Evolutionary conservation across 148 eudicot species (phyloP).

Genomic region (Cornus florida): DNA sequence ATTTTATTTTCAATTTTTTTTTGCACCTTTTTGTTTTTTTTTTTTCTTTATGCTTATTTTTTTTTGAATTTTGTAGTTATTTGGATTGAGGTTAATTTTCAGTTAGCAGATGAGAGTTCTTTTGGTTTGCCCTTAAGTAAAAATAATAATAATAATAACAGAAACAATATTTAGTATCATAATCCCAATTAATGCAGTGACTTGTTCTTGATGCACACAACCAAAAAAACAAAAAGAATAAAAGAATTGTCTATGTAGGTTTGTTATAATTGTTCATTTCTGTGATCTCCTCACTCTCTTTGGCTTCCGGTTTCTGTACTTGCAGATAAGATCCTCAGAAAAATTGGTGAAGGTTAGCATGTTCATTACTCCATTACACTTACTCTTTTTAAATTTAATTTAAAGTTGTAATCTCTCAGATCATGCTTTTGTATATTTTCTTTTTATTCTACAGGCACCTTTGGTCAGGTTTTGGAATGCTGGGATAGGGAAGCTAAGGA

Average conservation of each 20-base stretch:
- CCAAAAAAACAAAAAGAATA: no score
- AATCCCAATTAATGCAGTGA: neutral
- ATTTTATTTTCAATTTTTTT: neutral
- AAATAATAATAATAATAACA: no score
- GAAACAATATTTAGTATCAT: neutral
- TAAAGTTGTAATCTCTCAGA: neutral
- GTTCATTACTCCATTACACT: neutral
- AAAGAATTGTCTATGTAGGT: neutral
- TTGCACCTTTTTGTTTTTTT: slow-evolving; percentile 8
- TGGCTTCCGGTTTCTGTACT: slow-evolving; percentile 22
- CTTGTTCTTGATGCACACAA: neutral
- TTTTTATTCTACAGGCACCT: slow-evolving; percentile 50
- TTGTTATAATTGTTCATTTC: neutral
- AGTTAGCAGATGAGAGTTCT: neutral
- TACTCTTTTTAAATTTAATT: neutral
- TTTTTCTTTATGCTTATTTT: neutral
- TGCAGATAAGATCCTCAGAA: slow-evolving; percentile 73
- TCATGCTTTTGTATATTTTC: slow-evolving; percentile 4
- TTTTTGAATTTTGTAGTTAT: neutral
- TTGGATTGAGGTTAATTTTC: neutral
- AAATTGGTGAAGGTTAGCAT: slow-evolving; percentile 79
- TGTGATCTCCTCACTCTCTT: slow-evolving; percentile 1
- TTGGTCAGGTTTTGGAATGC: slow-evolving; percentile 83
- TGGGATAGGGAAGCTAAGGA: slow-evolving; percentile 75
- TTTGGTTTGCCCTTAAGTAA: neutral